Base-by-base conservation (phyloP, 2,329 filamentous ascomycete species). In the Fusarium sp. region DNA sequence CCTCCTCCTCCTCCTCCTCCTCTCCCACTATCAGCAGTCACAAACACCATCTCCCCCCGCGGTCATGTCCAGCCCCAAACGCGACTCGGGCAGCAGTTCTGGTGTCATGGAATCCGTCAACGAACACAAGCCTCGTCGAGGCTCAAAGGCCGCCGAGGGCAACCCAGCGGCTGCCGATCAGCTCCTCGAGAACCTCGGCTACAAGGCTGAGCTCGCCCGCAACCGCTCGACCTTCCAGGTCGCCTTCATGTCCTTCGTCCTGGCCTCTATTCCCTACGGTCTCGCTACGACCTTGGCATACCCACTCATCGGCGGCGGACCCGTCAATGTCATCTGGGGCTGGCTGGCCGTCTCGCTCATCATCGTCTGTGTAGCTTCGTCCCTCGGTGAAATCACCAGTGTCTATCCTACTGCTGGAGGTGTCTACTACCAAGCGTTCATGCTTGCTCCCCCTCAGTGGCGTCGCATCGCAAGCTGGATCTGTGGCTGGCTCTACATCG, bases 381-480 rank as follows among this genome's bases (percentile, higher is more conserved):
- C 88, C 19, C 81, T 92, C 28, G 88, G 87, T 64, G 90, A 92
- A 77, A 90, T 92, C 71, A 91, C 89, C 57, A 89, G 86, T 67
- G 87, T 91, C 35, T 92, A 90, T 70, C 90, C 90, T 22, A 92
- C 89, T n/a, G 87, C 88, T 46, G 89, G 89, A 70, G 90, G 89
- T 53, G 89, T 92, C 50, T 92, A 93, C 78, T 92, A 91, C 74
- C 89, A 91, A 78, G 88, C 89, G 6, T 92, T 90, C 72, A 91
- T 91, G 86, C 83, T 93, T 12, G 83, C 89, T 0, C 82, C 88
- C 15, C 74, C 82, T 25, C 75, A 74, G 13, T 89, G 85, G 77
- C 86, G 89, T 49, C 84, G 83, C 38, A 77, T 90, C 13, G 81
- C 88, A 13, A 87, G 87, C 29, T 92, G 88, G 85, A 85, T 91